Conservation (phyloP, 345 rosid species). For the Raphanus raphanistrum region DNA sequence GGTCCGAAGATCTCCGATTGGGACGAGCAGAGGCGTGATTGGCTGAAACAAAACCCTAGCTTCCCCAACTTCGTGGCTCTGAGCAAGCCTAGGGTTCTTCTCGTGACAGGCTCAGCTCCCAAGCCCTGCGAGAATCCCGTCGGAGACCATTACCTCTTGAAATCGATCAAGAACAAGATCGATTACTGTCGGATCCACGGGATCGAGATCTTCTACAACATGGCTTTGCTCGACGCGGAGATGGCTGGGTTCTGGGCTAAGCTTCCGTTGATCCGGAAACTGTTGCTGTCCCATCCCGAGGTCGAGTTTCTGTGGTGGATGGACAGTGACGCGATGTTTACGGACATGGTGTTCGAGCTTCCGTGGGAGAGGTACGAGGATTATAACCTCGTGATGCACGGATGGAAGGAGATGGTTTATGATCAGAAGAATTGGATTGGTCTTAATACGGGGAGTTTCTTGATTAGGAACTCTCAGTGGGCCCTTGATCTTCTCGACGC, state of each 20-base stretch:
- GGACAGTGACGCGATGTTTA: conserved; percentile 80
- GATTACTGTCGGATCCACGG: conserved; percentile 74
- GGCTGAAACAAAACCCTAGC: conserved; percentile 57
- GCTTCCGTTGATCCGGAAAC: conserved; percentile 63
- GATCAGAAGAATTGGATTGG: conserved; percentile 75
- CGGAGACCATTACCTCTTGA: conserved; percentile 73
- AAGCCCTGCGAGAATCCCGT: conserved; percentile 73
- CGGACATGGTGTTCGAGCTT: conserved; percentile 76
- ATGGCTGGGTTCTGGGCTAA: conserved; percentile 83
- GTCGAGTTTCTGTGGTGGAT: conserved; percentile 79
- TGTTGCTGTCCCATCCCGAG: conserved; percentile 68
- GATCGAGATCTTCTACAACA: conserved; percentile 72
- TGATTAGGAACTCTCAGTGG: conserved; percentile 70
- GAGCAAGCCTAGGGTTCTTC: conserved; percentile 64
- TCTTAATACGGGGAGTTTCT: conserved; percentile 65
- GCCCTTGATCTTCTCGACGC: conserved; percentile 63
- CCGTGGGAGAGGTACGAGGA: conserved; percentile 80
- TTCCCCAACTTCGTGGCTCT: conserved; percentile 52
- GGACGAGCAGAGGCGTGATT: conserved; percentile 57
- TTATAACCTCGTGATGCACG: conserved; percentile 65
- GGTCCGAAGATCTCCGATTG: conserved; percentile 70
- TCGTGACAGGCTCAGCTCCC: conserved; percentile 78
- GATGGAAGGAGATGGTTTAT: conserved; percentile 73
- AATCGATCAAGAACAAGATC: conserved; percentile 73
- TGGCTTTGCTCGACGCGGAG: conserved; percentile 69